Percentiles rank a stretch among this genome's conserved stretches.
Conservation (phyloP, 495 filamentous ascomycete species). For the Talaromyces wortmannii region DNA sequence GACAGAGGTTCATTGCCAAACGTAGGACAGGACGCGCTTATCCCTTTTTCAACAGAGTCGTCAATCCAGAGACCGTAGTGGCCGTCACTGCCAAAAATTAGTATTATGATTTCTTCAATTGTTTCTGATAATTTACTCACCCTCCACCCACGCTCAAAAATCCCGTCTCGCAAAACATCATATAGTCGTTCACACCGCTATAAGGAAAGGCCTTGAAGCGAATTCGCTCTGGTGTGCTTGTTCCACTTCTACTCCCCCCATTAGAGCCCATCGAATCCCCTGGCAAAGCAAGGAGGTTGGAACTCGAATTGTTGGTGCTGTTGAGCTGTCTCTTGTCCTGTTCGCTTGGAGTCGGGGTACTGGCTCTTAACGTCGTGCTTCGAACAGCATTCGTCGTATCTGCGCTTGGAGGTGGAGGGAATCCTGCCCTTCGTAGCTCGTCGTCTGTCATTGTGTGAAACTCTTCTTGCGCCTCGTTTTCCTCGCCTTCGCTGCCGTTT, state of each 20-base stretch:
- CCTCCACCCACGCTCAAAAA: conserved; percentile 83
- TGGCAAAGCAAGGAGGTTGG: conserved; percentile 1
- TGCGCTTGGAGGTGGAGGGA: conserved; percentile 67
- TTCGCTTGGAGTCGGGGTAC: neutral
- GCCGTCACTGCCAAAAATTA: conserved; percentile 54
- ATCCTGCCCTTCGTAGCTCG: conserved; percentile 29
- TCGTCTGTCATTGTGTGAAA: conserved; percentile 23
- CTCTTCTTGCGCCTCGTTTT: neutral
- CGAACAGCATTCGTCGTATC: conserved; percentile 67
- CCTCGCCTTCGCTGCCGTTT: neutral
- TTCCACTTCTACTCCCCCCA: conserved; percentile 19
- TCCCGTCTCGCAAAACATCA: conserved; percentile 85
- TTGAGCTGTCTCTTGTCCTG: neutral
- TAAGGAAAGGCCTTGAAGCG: conserved; percentile 97
- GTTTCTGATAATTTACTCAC: conserved; percentile 30
- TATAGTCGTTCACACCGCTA: conserved; percentile 91
- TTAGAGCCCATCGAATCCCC: neutral
- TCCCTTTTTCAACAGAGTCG: conserved; percentile 76
- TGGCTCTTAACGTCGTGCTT: conserved; percentile 50
- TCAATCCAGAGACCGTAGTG: conserved; percentile 92
- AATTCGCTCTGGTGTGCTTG: conserved; percentile 55
- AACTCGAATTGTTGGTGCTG: neutral
- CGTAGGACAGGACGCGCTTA: conserved; percentile 74
- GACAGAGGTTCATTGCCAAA: conserved; percentile 97
- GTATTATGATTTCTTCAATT: conserved; percentile 1